Conservation (phyloP, 441 rosid species). For the Rhodomyrtus psidioides region DNA sequence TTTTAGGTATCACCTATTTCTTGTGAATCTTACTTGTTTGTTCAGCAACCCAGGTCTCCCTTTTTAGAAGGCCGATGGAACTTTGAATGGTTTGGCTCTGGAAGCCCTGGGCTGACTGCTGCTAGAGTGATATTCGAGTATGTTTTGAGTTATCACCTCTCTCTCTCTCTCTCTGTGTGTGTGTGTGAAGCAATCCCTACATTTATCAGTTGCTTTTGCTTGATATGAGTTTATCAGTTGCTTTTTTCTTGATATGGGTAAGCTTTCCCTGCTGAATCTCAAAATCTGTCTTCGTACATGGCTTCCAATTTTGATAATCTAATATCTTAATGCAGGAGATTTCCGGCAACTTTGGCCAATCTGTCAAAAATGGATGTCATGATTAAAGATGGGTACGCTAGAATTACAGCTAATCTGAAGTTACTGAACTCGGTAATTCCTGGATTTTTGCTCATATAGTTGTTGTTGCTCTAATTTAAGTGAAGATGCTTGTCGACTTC, state of each 20-base stretch:
- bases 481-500: not conserved
- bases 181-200: not conserved
- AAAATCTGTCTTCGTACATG: not conserved
- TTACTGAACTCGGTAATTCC: slow-evolving; percentile 56
- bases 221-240: not conserved
- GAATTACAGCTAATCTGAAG: slow-evolving; percentile 50
- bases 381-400: slow-evolving; percentile 60
- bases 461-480: not conserved
- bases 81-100: slow-evolving; percentile 86
- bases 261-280: not conserved
- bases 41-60: slow-evolving; percentile 80
- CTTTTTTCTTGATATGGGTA: not conserved
- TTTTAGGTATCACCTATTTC: not conserved
- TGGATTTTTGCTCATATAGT: not conserved
- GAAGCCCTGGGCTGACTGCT: slow-evolving; percentile 66
- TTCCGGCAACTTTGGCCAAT: slow-evolving; percentile 61
- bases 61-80: slow-evolving; percentile 84
- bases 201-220: not conserved
- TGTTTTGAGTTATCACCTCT: slow-evolving; percentile 9
- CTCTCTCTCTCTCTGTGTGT: not conserved
- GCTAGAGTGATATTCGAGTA: slow-evolving; percentile 62
- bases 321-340: slow-evolving; percentile 45
- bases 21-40: slow-evolving; percentile 26
- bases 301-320: slow-evolving; percentile 1
- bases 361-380: slow-evolving; percentile 63